A percentile compares a stretch with the other conserved stretches of the same genome.
Evolutionary conservation across 495 filamentous ascomycete species (phyloP).

Genomic region (Penicillium paxilli): DNA sequence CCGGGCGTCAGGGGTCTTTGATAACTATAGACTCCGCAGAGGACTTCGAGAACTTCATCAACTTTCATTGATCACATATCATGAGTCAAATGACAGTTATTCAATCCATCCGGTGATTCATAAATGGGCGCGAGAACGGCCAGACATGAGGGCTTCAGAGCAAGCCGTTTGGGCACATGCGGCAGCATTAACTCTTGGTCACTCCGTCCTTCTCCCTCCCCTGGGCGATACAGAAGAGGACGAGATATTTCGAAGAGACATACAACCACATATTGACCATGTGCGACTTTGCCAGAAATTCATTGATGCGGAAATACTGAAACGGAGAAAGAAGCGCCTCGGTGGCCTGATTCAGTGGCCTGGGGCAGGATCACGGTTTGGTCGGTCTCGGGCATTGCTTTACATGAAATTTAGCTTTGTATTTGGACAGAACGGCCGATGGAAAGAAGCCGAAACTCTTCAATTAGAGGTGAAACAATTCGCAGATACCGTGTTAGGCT

Average conservation of each 20-base stretch:
- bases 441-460: constrained; percentile 24
- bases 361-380: constrained; percentile 1
- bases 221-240: constrained; percentile 16
- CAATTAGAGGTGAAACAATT: constrained; percentile 15
- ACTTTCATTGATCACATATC: constrained; percentile 28
- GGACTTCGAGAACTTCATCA: constrained; percentile 27
- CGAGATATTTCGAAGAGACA: constrained; percentile 11
- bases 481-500: background rate
- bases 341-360: constrained; percentile 10
- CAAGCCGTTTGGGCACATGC: constrained; percentile 41
- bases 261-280: constrained; percentile 28
- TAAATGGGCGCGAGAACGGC: constrained; percentile 34
- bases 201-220: constrained; percentile 28
- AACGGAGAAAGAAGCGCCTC: constrained; percentile 12
- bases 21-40: constrained; percentile 17
- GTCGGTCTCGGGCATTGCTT: constrained; percentile 12
- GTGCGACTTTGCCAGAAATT: constrained; percentile 16
- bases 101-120: constrained; percentile 44
- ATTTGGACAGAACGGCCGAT: constrained; percentile 30
- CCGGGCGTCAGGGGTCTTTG: constrained; percentile 1
- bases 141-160: constrained; percentile 24
- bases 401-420: constrained; percentile 36
- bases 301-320: constrained; percentile 10
- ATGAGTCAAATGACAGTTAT: constrained; percentile 28
- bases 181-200: constrained; percentile 22